Percentiles rank a stretch among this genome's conserved stretches.
Evolutionary conservation across 2,329 filamentous ascomycete genomes (phyloP).

Genomic region (Paecilomyces variotii): DNA sequence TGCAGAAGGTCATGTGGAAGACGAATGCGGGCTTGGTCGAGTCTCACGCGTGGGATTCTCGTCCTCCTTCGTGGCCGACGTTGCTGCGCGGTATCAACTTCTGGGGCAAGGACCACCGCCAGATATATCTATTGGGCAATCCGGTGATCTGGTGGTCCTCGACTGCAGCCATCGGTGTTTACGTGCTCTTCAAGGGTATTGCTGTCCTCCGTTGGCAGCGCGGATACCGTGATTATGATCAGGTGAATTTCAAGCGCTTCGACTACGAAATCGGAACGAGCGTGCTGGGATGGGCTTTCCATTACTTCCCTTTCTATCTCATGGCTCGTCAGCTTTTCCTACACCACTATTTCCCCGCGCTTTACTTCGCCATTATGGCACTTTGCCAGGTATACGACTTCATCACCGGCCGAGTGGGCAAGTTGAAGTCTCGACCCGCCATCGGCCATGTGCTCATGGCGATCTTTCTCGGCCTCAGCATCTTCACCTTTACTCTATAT

Average conservation of each 20-base stretch:
- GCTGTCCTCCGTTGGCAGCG: constrained; percentile 91
- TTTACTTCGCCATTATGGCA: constrained; percentile 88
- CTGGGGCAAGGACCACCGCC: constrained; percentile 89
- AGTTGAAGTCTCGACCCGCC: constrained; percentile 59
- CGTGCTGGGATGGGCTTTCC: constrained; percentile 89
- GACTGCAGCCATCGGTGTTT: constrained; percentile 67
- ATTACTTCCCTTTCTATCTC: constrained; percentile 98
- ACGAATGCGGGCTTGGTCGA: constrained; percentile 95
- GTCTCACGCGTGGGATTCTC: constrained; percentile 96
- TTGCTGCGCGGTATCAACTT: constrained; percentile 96
- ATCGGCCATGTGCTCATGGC: constrained; percentile 69
- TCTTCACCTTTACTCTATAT: constrained; percentile 74
- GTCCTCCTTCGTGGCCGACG: constrained; percentile 86
- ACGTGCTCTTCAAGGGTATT: constrained; percentile 76
- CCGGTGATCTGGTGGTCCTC: constrained; percentile 92
- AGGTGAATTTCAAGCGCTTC: constrained; percentile 84
- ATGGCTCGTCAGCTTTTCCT: constrained; percentile 98
- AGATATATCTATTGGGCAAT: constrained; percentile 95
- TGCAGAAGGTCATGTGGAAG: constrained; percentile 97
- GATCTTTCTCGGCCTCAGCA: constrained; percentile 63
- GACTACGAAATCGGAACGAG: constrained; percentile 92
- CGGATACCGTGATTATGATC: constrained; percentile 76
- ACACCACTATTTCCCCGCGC: constrained; percentile 95
- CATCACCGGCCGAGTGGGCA: constrained; percentile 61
- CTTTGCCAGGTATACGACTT: constrained; percentile 89